Conservation (phyloP, 2,329 filamentous ascomycete species). For the Pestalotiopsis sp. region DNA sequence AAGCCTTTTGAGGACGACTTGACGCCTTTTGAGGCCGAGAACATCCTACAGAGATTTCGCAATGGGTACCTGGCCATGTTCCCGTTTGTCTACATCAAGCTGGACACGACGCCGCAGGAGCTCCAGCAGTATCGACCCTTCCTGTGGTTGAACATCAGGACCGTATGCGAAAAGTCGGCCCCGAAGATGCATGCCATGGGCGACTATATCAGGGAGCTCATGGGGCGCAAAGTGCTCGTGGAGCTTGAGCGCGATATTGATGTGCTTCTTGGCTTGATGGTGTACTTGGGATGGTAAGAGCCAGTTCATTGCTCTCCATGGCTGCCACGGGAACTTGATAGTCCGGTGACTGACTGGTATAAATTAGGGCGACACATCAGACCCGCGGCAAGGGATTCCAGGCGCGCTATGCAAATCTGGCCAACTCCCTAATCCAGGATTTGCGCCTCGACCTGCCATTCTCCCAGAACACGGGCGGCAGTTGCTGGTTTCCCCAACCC, state of each 20-base stretch:
- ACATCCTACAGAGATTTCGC: conserved; percentile 26
- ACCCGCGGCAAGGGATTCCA: conserved; percentile 44
- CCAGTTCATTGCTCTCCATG: not conserved
- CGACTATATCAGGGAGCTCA: conserved; percentile 43
- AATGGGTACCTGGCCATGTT: conserved; percentile 26
- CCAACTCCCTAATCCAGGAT: conserved; percentile 46
- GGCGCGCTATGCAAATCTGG: conserved; percentile 45
- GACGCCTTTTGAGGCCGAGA: conserved; percentile 26
- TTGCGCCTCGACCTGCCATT: conserved; percentile 41
- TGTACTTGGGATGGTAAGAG: conserved; percentile 47
- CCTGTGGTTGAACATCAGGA: conserved; percentile 52
- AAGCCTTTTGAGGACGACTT: conserved; percentile 10
- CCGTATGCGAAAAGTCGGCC: conserved; percentile 44
- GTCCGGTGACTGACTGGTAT: conserved; percentile 12
- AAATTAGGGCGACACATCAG: conserved; percentile 37
- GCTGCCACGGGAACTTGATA: not conserved
- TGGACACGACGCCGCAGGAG: conserved; percentile 25
- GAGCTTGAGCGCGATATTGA: conserved; percentile 53
- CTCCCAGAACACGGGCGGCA: conserved; percentile 21
- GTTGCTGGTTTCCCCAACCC: conserved; percentile 9
- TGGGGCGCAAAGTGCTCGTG: conserved; percentile 48
- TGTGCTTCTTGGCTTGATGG: conserved; percentile 53
- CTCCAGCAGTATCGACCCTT: conserved; percentile 38
- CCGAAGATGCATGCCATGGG: conserved; percentile 41
- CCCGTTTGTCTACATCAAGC: conserved; percentile 29